A percentile compares a stretch with the other conserved stretches of the same genome.
Evolutionary conservation across 1,284 basidiomycete genomes (phyloP).

Genomic region (Austroboletus novae-zelandiae): DNA sequence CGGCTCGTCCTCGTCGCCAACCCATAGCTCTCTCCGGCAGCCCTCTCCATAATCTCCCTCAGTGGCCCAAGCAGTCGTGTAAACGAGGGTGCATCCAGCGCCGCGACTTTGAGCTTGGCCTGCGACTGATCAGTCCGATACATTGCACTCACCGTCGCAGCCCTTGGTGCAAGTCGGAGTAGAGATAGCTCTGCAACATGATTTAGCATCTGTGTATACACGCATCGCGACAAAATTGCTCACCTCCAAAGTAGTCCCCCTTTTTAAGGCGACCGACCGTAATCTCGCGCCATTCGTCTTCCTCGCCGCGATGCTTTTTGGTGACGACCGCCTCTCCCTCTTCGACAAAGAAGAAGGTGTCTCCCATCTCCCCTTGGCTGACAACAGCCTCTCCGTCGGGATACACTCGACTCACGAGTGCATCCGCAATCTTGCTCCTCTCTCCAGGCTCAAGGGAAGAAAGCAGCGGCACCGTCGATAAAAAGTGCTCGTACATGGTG

Average conservation of each 20-base stretch:
- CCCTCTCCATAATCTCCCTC: constrained; percentile 84
- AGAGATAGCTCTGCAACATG: constrained; percentile 69
- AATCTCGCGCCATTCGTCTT: constrained; percentile 61
- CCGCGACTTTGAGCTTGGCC: constrained; percentile 86
- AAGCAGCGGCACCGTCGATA: constrained; percentile 88
- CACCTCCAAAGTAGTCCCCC: constrained; percentile 98
- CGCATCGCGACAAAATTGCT: constrained; percentile 27
- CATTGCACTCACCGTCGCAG: constrained; percentile 89
- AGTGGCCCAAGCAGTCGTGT: constrained; percentile 91
- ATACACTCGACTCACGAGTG: constrained; percentile 83
- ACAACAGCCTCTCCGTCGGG: constrained; percentile 86
- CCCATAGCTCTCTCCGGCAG: constrained; percentile 60
- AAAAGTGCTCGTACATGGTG: constrained; percentile 94
- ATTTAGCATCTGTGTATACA: constrained; percentile 1
- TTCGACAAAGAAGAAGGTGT: constrained; percentile 97
- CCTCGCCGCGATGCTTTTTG: constrained; percentile 64
- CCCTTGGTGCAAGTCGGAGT: constrained; percentile 82
- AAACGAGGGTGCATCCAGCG: constrained; percentile 91
- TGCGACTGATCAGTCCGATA: constrained; percentile 47
- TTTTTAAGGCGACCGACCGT: constrained; percentile 77
- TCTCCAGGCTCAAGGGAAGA: constrained; percentile 84
- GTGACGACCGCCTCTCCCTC: constrained; percentile 88
- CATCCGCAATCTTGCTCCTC: constrained; percentile 95
- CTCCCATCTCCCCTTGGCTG: constrained; percentile 89
- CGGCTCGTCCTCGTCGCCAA: constrained; percentile 24